These are phyloP conservation scores for Petunia hybrid DNA, from an alignment of 305 asterid genomes.

Conservation along the genomic window DNA sequence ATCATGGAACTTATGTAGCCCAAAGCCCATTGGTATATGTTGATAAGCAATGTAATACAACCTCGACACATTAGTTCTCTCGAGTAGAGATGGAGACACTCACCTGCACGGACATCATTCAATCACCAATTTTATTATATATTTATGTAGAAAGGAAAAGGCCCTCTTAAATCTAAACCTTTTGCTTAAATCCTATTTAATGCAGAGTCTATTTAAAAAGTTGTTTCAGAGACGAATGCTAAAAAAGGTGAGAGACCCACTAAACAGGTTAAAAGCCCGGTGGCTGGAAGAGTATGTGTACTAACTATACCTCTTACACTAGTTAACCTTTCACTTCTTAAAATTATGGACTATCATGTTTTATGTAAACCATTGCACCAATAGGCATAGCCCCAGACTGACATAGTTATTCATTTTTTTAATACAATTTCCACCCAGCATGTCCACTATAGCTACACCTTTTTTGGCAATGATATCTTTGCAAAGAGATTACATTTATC, in stretches of 20 bases:
- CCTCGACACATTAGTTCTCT: slow-evolving; percentile 78
- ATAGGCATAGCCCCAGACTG: background rate
- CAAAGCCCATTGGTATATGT: slow-evolving; percentile 92
- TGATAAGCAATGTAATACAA: slow-evolving; percentile 86
- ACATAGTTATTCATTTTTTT: slow-evolving; percentile 8
- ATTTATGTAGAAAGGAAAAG: too few species aligned
- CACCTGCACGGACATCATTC: slow-evolving; percentile 55
- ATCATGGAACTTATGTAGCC: slow-evolving; percentile 75
- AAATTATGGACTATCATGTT: background rate
- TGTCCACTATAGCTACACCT: background rate
- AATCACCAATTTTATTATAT: background rate
- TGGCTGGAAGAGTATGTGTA: background rate
- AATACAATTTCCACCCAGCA: background rate
- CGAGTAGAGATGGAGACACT: slow-evolving; percentile 66
- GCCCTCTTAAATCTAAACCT: too few species aligned
- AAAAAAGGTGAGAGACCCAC: slow-evolving; percentile 10
- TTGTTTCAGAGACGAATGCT: slow-evolving; percentile 2
- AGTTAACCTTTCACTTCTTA: slow-evolving; percentile 5
- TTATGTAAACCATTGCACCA: background rate
- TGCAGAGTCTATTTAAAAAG: background rate
- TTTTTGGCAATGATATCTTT: slow-evolving; percentile 14
- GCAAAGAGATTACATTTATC: background rate
- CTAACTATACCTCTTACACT: background rate
- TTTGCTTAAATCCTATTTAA: too few species aligned
- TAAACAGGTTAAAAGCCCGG: background rate